Conservation (phyloP, 2,329 filamentous ascomycete genomes). For the Phymatotrichopsis omnivora region DNA sequence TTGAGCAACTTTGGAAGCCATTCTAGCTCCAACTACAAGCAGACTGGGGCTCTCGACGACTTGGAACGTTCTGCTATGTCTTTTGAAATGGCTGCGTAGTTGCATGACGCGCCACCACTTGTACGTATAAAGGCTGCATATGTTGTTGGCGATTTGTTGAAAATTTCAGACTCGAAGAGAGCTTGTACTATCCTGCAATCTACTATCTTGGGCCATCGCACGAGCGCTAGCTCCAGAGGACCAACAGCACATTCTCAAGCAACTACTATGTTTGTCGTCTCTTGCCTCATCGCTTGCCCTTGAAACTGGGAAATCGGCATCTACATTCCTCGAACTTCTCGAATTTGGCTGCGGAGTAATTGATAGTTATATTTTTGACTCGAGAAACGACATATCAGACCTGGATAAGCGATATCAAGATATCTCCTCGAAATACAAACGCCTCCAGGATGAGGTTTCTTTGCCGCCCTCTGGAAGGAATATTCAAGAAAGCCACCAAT, state of each 20-base stretch:
- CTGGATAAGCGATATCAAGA: slow-evolving; percentile 3
- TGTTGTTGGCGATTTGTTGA: neutral
- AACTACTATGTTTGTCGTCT: slow-evolving; percentile 4
- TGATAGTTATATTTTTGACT: slow-evolving; percentile 9
- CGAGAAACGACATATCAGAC: slow-evolving; percentile 6
- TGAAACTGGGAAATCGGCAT: neutral
- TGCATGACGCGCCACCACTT: neutral
- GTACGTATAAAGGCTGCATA: slow-evolving; percentile 20
- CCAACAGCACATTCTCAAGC: slow-evolving; percentile 13
- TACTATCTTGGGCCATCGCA: slow-evolving; percentile 1
- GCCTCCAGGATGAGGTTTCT: slow-evolving; percentile 1
- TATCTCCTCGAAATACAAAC: neutral
- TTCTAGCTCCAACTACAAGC: too few relatives aligned
- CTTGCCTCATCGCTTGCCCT: slow-evolving; percentile 6
- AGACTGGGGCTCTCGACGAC: too few relatives aligned
- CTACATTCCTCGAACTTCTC: neutral
- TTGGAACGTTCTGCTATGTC: too few relatives aligned
- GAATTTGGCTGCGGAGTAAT: slow-evolving; percentile 12
- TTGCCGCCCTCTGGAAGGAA: neutral
- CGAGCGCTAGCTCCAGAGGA: slow-evolving; percentile 11
- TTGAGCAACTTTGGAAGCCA: too few relatives aligned
- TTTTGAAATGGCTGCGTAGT: too few relatives aligned
- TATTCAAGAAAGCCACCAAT: neutral
- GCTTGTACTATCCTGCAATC: too few relatives aligned
- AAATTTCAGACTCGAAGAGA: too few relatives aligned